These are phyloP conservation scores for Drosera capensis DNA, from an alignment of 148 eudicot species.

Conservation along the genomic window DNA sequence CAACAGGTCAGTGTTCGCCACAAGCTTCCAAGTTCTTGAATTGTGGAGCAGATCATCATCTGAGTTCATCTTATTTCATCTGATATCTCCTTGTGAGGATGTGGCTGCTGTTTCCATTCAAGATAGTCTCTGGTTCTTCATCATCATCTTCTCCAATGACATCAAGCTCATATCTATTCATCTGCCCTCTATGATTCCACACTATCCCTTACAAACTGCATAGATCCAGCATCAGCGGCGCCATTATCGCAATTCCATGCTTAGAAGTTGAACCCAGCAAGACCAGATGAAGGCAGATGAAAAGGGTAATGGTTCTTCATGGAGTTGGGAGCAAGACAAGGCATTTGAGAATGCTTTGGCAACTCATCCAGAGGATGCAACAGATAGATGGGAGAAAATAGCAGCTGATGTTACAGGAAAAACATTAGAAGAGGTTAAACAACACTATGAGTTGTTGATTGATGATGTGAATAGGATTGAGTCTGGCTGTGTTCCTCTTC, in stretches of 20 bases:
- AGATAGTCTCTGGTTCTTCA: not conserved
- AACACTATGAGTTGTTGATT: slow-evolving; percentile 63
- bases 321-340: slow-evolving; percentile 83
- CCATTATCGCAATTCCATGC: too few relatives aligned
- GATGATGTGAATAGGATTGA: slow-evolving; percentile 64
- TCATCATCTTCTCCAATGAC: not conserved
- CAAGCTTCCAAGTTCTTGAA: slow-evolving; percentile 23
- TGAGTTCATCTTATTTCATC: not conserved
- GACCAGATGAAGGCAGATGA: slow-evolving; percentile 41
- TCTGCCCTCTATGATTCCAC: not conserved
- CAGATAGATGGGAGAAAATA: slow-evolving; percentile 78
- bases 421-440: slow-evolving; percentile 55
- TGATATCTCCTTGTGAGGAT: not conserved
- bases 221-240: too few relatives aligned
- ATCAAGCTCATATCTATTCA: not conserved
- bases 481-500: slow-evolving; percentile 65
- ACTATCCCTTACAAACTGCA: too few relatives aligned
- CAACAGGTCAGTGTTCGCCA: slow-evolving; percentile 37
- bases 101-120: not conserved
- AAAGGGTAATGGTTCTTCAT: slow-evolving; percentile 21
- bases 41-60: slow-evolving; percentile 3
- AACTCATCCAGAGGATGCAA: slow-evolving; percentile 38
- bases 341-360: slow-evolving; percentile 82
- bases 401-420: slow-evolving; percentile 62
- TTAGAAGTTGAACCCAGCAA: too few relatives aligned